Base-by-base conservation (phyloP, 768 basidiomycete genomes). In the Tubosaeta sp. region DNA sequence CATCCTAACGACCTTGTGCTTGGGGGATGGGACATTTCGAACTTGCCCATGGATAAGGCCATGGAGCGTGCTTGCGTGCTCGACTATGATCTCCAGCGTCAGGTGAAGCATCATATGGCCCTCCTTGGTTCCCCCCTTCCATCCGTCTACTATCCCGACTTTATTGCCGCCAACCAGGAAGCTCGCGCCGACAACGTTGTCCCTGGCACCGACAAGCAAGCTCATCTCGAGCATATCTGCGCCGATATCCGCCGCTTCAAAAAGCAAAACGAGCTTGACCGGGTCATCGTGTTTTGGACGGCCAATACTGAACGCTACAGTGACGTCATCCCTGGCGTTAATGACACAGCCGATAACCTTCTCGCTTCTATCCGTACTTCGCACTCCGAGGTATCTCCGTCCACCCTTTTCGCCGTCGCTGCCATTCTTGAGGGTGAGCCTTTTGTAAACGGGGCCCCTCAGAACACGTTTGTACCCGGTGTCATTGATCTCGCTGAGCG, bases 391-490 rank as follows among this genome's bases (percentile, higher is more conserved):
- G 86, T 98, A n/a, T 93, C 94, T 8, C 95, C 95, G 5, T 95
- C 93, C 45, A 95, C 94, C 42, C 67, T 98, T 59, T 98, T 97
- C 65, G 95, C 95, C 18, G 87, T 97, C 53, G 95, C 94, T 9
- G 79, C 93, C 27, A 95, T 98, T 68, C 86, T 97, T 59, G 95
- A 98, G 71, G 87, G 87, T 50, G 84, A 87, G 65, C 93, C 95
- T 18, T 99, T 94, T 77, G 81, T 98, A 65, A 97, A 97, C 65
- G 95, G 95, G 44, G 94, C 95, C 10, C 95, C 95, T 6, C 94
- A 98, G 79, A 99, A 99, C 80, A 96, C 95, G 4, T 97, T 97
- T 61, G 94, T 99, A 22, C 95, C 95, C 0, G 95, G 95, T 56
- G 86, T 87, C 61, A 88, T 99, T 64, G 81, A 84, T 59, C 88